phyloP scores from a whole-genome alignment of 495 filamentous ascomycete species.

The Penicillium antarcticum region DNA sequence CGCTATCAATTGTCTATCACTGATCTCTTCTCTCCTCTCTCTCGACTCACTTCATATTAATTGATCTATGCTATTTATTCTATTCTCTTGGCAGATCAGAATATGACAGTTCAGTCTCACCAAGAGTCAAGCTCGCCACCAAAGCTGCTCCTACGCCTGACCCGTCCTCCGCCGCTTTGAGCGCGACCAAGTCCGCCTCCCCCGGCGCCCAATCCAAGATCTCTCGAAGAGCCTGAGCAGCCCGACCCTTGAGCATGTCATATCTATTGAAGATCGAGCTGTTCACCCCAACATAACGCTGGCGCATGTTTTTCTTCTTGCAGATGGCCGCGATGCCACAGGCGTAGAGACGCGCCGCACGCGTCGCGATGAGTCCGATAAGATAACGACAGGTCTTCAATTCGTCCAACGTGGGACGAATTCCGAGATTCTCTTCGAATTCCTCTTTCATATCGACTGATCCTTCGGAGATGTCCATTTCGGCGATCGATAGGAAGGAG shows the following conservation, averaged over 20 bases:
- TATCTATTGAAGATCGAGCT: constrained; percentile 94
- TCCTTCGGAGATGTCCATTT: constrained; percentile 65
- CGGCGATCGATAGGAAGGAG: constrained; percentile 73
- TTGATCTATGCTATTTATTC: background rate
- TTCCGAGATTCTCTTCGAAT: constrained; percentile 64
- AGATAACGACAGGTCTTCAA: constrained; percentile 75
- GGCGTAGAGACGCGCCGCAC: constrained; percentile 82
- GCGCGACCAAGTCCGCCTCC: constrained; percentile 18
- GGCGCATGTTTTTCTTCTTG: constrained; percentile 75
- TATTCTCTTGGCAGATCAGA: background rate
- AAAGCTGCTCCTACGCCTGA: constrained; percentile 33
- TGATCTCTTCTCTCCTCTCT: background rate
- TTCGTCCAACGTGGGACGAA: constrained; percentile 63
- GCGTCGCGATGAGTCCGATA: constrained; percentile 82
- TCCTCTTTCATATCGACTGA: constrained; percentile 70
- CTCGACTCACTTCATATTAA: background rate
- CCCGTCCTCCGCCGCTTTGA: constrained; percentile 30
- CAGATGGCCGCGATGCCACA: constrained; percentile 90
- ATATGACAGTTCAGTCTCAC: constrained; percentile 1
- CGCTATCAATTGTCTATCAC: constrained; percentile 12
- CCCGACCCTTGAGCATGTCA: constrained; percentile 81
- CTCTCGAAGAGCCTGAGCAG: constrained; percentile 67
- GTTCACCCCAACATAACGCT: constrained; percentile 89
- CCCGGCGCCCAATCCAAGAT: constrained; percentile 28
- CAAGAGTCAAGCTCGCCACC: constrained; percentile 21